Evolutionary conservation across 2,329 filamentous ascomycete genomes (phyloP).

Genomic region (Phialophora macrospora): DNA sequence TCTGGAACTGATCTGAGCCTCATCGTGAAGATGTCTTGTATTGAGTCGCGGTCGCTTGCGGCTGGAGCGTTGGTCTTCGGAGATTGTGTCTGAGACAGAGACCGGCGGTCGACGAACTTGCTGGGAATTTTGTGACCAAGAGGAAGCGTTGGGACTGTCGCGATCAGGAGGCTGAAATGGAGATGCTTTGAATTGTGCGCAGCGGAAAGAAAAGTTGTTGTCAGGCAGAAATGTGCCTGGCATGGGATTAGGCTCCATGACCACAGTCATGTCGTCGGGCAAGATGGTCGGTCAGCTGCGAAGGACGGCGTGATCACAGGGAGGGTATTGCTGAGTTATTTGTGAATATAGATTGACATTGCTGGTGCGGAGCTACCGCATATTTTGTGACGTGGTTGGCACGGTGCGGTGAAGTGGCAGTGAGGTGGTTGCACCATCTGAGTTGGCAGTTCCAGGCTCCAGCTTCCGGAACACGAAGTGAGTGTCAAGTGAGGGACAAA

Average conservation of each 20-base stretch:
- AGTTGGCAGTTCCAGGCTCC: conserved; percentile 8
- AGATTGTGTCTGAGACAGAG: conserved; percentile 6
- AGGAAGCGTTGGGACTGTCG: conserved; percentile 8
- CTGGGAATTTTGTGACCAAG: conserved; percentile 9
- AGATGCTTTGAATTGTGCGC: conserved; percentile 27
- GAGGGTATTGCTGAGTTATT: not conserved
- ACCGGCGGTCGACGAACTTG: conserved; percentile 6
- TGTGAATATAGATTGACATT: not conserved
- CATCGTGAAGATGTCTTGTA: conserved; percentile 3
- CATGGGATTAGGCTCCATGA: conserved; percentile 24
- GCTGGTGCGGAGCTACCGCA: not conserved
- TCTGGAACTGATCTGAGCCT: not conserved
- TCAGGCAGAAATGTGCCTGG: conserved; percentile 32
- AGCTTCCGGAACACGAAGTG: not conserved
- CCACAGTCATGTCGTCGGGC: conserved; percentile 18
- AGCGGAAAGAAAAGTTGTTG: conserved; percentile 20
- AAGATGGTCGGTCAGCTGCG: not conserved
- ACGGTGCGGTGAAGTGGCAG: not conserved
- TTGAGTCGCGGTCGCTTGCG: conserved; percentile 26
- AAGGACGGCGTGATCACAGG: not conserved
- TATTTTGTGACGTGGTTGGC: not conserved
- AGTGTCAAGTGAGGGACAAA: conserved; percentile 3
- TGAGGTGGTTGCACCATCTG: not conserved
- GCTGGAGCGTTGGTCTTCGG: conserved; percentile 10
- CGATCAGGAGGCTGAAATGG: conserved; percentile 27